Evolutionary conservation across 805 yeast species (phyloP).

Genomic region (Candida verbasci): DNA sequence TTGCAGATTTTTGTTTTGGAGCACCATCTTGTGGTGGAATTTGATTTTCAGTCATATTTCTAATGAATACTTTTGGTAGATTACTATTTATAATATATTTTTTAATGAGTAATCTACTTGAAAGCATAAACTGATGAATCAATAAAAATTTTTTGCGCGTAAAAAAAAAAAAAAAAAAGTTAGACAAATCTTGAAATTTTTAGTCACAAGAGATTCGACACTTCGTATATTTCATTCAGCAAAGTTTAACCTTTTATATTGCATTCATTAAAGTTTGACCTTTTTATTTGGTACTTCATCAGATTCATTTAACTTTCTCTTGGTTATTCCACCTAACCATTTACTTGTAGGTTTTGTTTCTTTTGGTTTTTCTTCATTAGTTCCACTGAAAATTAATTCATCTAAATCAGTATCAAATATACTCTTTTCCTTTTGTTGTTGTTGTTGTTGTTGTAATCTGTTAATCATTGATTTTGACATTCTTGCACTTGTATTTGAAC

Average conservation of each 20-base stretch:
- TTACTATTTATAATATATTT: constrained; percentile 7
- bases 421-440: constrained; percentile 6
- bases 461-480: constrained; percentile 58
- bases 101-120: constrained; percentile 12
- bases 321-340: constrained; percentile 22
- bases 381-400: constrained; percentile 11
- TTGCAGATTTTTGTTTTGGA: constrained; percentile 59
- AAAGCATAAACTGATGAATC: constrained; percentile 13
- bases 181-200: no score
- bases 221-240: no score
- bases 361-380: constrained; percentile 1
- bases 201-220: no score
- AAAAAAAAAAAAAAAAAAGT: no score
- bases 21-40: constrained; percentile 12
- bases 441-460: constrained; percentile 31
- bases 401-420: constrained; percentile 13
- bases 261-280: neutral
- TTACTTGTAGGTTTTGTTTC: constrained; percentile 4
- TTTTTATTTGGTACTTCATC: neutral
- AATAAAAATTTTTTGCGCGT: constrained; percentile 5
- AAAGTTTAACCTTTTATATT: no score
- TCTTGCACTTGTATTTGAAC: constrained; percentile 49
- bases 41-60: constrained; percentile 12
- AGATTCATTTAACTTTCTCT: constrained; percentile 1
- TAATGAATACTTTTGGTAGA: constrained; percentile 1